Percentiles rank a stretch among this genome's conserved stretches.
Evolutionary conservation across 23 red algal species (phyloP).

Genomic region (Agarophyton chilense): DNA sequence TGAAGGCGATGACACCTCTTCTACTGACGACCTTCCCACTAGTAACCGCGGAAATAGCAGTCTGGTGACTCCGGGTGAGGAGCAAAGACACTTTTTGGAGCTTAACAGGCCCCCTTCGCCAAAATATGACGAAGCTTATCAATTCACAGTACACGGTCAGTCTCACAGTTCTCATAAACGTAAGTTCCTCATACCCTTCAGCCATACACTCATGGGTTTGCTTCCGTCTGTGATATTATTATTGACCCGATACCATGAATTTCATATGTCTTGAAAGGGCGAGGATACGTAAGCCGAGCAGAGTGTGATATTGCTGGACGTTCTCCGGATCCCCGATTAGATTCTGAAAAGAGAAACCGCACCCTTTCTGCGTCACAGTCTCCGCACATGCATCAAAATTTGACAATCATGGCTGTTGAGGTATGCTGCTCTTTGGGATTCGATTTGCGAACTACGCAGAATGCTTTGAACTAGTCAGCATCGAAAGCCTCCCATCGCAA

Average conservation of each 20-base stretch:
- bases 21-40: conserved; percentile 10
- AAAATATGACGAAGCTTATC: conserved; percentile 68
- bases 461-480: neutral
- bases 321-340: neutral
- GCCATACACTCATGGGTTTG: neutral
- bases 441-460: neutral
- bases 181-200: neutral
- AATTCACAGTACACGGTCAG: conserved; percentile 35
- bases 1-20: neutral
- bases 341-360: conserved; percentile 28
- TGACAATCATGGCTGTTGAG: conserved; percentile 59
- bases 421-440: conserved; percentile 9
- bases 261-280: neutral
- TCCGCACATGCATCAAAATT: conserved; percentile 49
- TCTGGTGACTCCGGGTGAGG: neutral
- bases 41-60: neutral
- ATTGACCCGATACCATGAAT: conserved; percentile 8
- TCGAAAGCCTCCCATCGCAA: neutral
- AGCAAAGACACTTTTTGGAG: neutral
- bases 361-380: conserved; percentile 36
- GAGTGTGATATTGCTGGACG: neutral
- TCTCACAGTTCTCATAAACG: neutral
- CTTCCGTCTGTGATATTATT: neutral
- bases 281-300: neutral
- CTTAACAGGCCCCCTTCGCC: conserved; percentile 41